Conservation (phyloP, 306 rosid species). For the Coriaria nepalensis region DNA sequence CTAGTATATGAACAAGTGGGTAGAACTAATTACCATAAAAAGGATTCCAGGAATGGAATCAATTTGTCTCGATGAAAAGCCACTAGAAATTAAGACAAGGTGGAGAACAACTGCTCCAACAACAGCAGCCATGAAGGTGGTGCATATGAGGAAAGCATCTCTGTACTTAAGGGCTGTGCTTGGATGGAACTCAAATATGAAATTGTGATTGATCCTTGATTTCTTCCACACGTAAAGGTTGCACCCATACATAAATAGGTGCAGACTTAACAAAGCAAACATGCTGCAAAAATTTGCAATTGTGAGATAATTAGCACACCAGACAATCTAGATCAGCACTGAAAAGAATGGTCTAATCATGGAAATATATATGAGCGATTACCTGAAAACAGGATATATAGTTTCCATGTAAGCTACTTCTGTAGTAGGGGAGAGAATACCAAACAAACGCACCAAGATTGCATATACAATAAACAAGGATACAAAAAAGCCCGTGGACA, state of each 20-base stretch:
- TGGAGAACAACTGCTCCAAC: slow-evolving; percentile 85
- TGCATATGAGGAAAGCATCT: slow-evolving; percentile 75
- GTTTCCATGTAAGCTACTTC: slow-evolving; percentile 45
- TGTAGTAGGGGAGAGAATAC: slow-evolving; percentile 40
- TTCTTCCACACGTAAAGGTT: slow-evolving; percentile 76
- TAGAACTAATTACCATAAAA: slow-evolving; percentile 41
- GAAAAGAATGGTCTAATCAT: too few species aligned
- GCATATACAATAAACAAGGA: slow-evolving; percentile 75
- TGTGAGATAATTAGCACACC: not conserved
- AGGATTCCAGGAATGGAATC: slow-evolving; percentile 79
- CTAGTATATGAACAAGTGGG: not conserved
- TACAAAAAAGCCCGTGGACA: slow-evolving; percentile 81
- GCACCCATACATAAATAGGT: slow-evolving; percentile 91
- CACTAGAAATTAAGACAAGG: slow-evolving; percentile 47
- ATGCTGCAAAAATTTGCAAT: slow-evolving; percentile 37
- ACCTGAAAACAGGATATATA: slow-evolving; percentile 95
- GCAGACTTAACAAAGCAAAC: slow-evolving; percentile 68
- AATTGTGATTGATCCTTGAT: slow-evolving; percentile 69
- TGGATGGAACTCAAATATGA: slow-evolving; percentile 79
- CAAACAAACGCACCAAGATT: slow-evolving; percentile 64
- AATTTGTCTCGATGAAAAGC: slow-evolving; percentile 41
- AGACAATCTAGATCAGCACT: too few species aligned
- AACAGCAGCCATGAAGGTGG: slow-evolving; percentile 77
- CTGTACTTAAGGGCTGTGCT: slow-evolving; percentile 60
- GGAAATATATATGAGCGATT: not conserved